Base-by-base conservation (phyloP, 495 filamentous ascomycete genomes). In the Trichoderma gamsii region DNA sequence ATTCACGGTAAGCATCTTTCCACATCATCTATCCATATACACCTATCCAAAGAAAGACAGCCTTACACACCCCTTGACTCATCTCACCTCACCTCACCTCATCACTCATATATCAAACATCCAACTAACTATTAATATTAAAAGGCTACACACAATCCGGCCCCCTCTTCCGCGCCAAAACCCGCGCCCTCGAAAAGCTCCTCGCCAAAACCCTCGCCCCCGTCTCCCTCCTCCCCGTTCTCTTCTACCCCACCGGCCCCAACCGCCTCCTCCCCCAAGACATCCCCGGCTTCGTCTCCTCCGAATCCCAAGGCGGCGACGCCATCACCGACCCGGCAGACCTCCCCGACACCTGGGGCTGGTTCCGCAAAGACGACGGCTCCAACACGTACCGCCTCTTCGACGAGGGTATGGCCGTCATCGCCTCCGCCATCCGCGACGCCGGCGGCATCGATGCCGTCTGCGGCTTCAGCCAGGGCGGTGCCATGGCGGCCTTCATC, bases 101-200 rank as follows among this genome's bases (percentile, higher is more conserved):
- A 16, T 38, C 23, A 25, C 35, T n/a, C 27, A 15, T 44, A 18
- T 21, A 15, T 21, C 41, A 69, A 61, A 61, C 56, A 52, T 49
- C 12, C 44, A 11, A 43, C 51, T 56, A 35, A 70, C 64, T 66
- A 46, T 68, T 46, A 41, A 21, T n/a, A n/a, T n/a, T n/a, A 12
- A 49, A 67, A 84, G 87, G 94, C 78, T 98, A 90, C 86, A 97
- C 94, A 1, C 95, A 98, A 83, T 93, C 92, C 41, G 92, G 93
- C 41, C 75, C 87, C 1, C 79, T 92, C 74, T 98, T 97, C 87
- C 88, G 87, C 79, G 85, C 89, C 77, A 98, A 97, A 82, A 94
- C 90, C 70, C 88, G 89, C 76, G 93, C 92, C 27, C 83, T 97
- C 18, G 83, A 90, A 73, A 97, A 97, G 77, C 75, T 86, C 73